Evolutionary conservation across 129 eudicot species (phyloP).

Genomic region (Silybum marianum): DNA sequence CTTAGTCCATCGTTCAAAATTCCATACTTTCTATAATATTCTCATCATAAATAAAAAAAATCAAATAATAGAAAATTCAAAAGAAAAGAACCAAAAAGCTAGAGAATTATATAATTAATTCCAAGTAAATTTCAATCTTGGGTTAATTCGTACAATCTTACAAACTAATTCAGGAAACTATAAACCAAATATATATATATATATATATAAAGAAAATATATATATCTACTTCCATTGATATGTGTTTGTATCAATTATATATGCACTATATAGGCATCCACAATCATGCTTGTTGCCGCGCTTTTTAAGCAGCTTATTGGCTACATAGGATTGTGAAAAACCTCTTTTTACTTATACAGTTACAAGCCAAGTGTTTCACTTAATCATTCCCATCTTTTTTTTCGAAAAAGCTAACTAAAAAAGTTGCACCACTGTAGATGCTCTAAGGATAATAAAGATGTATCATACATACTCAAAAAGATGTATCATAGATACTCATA

Average conservation of each 20-base stretch:
- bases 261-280: background rate
- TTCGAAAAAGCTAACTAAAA: background rate
- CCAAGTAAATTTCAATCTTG: conserved; percentile 9
- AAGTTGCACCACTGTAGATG: background rate
- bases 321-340: background rate
- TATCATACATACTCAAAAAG: too few species aligned
- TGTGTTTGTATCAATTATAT: conserved; percentile 23
- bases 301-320: background rate
- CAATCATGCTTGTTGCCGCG: background rate
- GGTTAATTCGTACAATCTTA: conserved; percentile 2
- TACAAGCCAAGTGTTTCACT: background rate
- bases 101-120: background rate
- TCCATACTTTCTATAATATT: background rate
- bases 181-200: background rate
- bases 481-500: too few species aligned
- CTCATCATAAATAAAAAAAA: background rate
- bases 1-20: too few species aligned
- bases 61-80: background rate
- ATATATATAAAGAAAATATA: background rate
- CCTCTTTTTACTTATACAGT: background rate
- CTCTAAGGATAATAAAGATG: too few species aligned
- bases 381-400: too few species aligned
- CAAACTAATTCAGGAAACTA: conserved; percentile 8
- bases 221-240: conserved; percentile 17
- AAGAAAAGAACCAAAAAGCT: background rate